Conservation (phyloP, 2,329 filamentous ascomycete genomes). For the Ceratocystis diversiconidia region DNA sequence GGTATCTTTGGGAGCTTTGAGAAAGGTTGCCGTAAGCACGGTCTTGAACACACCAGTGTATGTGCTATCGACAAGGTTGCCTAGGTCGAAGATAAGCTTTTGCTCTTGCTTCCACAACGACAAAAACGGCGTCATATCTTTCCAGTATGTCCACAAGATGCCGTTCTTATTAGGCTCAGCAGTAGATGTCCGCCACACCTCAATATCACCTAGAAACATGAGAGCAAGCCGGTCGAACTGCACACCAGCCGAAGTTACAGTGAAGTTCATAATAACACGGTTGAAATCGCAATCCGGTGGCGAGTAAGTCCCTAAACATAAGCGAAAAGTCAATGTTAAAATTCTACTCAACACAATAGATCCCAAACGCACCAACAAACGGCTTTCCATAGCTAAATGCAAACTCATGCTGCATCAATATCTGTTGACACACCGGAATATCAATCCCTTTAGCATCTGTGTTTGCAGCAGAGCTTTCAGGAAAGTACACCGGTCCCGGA, state of each 20-base stretch:
- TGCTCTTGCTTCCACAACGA: constrained; percentile 54
- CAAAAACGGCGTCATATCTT: constrained; percentile 62
- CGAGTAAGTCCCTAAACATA: constrained; percentile 40
- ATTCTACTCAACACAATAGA: too few relatives aligned
- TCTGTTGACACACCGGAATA: constrained; percentile 30
- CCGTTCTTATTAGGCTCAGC: constrained; percentile 59
- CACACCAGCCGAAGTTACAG: constrained; percentile 52
- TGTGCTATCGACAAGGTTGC: constrained; percentile 51
- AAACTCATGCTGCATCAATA: constrained; percentile 60
- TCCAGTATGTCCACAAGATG: constrained; percentile 62
- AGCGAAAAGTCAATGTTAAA: too few relatives aligned
- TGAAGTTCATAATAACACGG: constrained; percentile 61
- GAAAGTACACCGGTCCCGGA: constrained; percentile 23
- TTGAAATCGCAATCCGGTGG: constrained; percentile 60
- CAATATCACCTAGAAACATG: constrained; percentile 62
- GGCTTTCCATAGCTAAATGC: constrained; percentile 58
- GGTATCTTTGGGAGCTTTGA: constrained; percentile 27
- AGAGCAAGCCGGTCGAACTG: constrained; percentile 65
- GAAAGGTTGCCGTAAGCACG: constrained; percentile 61
- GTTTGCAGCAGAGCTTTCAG: constrained; percentile 19
- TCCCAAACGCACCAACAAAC: constrained; percentile 44
- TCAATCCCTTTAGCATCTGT: constrained; percentile 17
- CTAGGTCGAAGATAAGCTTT: constrained; percentile 67
- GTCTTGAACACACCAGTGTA: constrained; percentile 65
- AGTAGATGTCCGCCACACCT: constrained; percentile 74